Conservation (phyloP, 202 grass and related monocot species). For the Thinopyrum obtusiflorum region DNA sequence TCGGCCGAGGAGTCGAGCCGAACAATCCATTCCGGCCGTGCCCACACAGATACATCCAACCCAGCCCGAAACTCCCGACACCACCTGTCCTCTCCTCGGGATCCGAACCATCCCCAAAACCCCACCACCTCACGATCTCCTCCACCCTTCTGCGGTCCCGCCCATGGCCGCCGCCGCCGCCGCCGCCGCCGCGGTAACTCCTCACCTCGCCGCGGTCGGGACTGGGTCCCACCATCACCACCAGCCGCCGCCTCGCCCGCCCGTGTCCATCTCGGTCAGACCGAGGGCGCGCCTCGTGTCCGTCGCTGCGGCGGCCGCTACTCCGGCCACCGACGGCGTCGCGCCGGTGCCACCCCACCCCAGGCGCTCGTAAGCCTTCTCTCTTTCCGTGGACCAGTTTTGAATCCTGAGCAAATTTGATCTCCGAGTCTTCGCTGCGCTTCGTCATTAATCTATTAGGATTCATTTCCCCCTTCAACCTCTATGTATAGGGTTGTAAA, state of each 20-base stretch:
- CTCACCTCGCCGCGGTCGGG: neutral
- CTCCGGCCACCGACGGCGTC: conserved; percentile 25
- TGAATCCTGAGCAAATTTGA: neutral
- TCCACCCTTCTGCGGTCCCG: neutral
- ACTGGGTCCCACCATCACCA: neutral
- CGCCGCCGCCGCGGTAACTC: neutral
- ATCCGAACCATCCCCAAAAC: neutral
- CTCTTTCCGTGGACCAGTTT: neutral
- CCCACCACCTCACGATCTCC: neutral
- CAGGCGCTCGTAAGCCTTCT: conserved; percentile 12
- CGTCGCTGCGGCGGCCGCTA: neutral
- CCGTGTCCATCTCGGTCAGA: neutral
- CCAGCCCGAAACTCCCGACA: neutral
- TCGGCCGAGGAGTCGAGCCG: too few relatives aligned
- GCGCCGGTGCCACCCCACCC: conserved; percentile 5
- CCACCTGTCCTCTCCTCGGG: neutral
- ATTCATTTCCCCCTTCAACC: neutral
- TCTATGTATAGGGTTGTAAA: conserved; percentile 30
- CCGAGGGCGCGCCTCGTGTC: neutral
- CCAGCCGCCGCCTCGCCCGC: neutral
- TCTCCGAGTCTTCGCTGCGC: neutral
- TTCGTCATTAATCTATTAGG: neutral
- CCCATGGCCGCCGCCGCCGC: neutral
- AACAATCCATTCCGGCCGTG: neutral
- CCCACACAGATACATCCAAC: neutral